phyloP scores from a whole-genome alignment of 345 rosid genomes.

The Bruguiera gymnorhiza region DNA sequence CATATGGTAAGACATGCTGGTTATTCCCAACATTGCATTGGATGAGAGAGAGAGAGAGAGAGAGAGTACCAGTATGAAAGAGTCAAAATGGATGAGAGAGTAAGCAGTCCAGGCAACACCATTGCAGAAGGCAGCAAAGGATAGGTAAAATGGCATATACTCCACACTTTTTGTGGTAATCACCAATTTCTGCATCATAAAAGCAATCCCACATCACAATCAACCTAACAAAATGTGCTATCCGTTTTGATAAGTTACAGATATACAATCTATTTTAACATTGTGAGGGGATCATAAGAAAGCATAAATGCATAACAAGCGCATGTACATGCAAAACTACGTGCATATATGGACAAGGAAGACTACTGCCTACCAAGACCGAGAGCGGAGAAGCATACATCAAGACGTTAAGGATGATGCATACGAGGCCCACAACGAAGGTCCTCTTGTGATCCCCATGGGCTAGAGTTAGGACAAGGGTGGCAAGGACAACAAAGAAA shows the following conservation, averaged over 20 bases:
- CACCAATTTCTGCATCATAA: slow-evolving; percentile 64
- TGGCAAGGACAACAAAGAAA: slow-evolving; percentile 30
- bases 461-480: slow-evolving; percentile 42
- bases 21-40: too few species aligned
- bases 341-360: background rate
- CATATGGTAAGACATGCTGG: too few species aligned
- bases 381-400: slow-evolving; percentile 90
- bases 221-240: background rate
- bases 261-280: too few species aligned
- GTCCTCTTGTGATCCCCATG: slow-evolving; percentile 45
- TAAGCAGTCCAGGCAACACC: slow-evolving; percentile 68
- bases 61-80: slow-evolving; percentile 55
- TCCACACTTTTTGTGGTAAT: slow-evolving; percentile 77
- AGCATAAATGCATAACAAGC: background rate
- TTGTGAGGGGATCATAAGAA: too few species aligned
- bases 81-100: slow-evolving; percentile 66
- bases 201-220: background rate
- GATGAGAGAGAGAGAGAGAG: background rate
- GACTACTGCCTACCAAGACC: slow-evolving; percentile 52
- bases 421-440: slow-evolving; percentile 50
- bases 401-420: slow-evolving; percentile 58
- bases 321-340: background rate
- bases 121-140: slow-evolving; percentile 65
- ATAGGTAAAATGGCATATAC: slow-evolving; percentile 80
- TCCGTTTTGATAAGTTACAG: background rate